A percentile compares a stretch with the other conserved stretches of the same genome.
Conservation (phyloP, 2,329 filamentous ascomycete species). For the Calonectria pseudoreteaudii region DNA sequence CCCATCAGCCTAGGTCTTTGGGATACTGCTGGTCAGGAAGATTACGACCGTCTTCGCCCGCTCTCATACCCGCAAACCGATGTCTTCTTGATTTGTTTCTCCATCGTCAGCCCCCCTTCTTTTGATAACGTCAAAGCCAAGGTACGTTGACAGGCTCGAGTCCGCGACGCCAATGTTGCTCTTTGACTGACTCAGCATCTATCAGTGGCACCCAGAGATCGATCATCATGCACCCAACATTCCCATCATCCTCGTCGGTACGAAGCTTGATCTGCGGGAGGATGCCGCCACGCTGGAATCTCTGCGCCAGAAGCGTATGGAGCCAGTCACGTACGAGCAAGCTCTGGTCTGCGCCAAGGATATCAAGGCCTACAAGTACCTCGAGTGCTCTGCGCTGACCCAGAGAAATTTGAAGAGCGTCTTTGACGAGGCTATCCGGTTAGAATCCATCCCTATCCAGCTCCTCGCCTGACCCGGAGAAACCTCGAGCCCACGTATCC, state of each 20-base stretch:
- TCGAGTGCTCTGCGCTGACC: constrained; percentile 96
- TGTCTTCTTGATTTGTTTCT: constrained; percentile 98
- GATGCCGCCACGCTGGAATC: constrained; percentile 85
- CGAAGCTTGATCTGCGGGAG: constrained; percentile 95
- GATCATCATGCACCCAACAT: constrained; percentile 96
- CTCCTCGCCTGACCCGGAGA: not conserved
- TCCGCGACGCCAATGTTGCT: not conserved
- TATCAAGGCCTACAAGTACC: constrained; percentile 95
- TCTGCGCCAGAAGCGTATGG: constrained; percentile 92
- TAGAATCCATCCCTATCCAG: constrained; percentile 51
- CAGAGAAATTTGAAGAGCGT: constrained; percentile 98
- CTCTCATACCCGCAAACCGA: constrained; percentile 98
- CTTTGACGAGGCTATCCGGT: constrained; percentile 99
- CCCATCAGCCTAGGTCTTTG: constrained; percentile 96
- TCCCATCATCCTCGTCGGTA: constrained; percentile 96
- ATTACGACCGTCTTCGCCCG: constrained; percentile 94
- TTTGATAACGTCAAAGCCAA: constrained; percentile 99
- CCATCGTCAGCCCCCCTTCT: constrained; percentile 95
- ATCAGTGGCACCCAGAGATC: constrained; percentile 95
- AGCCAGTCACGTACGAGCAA: constrained; percentile 95
- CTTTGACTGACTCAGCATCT: constrained; percentile 2
- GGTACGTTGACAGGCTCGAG: constrained; percentile 64
- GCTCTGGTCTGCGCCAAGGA: constrained; percentile 90
- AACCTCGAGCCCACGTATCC: not conserved
- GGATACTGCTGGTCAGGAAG: constrained; percentile 99